A percentile compares a stretch with the other conserved stretches of the same genome.
These are phyloP conservation scores for Mentha longifolia DNA, from an alignment of 257 asterid species.

Conservation along the genomic window DNA sequence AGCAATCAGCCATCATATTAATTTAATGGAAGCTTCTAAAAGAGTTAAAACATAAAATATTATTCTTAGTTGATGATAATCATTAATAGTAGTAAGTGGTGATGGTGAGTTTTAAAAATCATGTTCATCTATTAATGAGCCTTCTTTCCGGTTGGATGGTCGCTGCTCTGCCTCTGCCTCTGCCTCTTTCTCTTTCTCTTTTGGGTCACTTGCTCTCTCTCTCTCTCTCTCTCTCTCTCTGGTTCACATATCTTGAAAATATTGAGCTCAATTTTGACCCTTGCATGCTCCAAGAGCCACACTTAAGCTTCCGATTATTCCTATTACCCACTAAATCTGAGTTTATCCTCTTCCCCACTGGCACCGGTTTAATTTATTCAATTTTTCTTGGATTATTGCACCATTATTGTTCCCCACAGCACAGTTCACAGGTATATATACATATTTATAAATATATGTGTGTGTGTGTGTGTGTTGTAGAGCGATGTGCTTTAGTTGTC, in stretches of 20 bases:
- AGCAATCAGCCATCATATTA: no score
- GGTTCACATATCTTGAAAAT: neutral
- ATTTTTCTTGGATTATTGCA: slow-evolving; percentile 22
- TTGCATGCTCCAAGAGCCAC: slow-evolving; percentile 34
- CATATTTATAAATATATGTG: no score
- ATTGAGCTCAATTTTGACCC: slow-evolving; percentile 32
- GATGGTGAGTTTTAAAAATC: slow-evolving; percentile 6
- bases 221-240: neutral
- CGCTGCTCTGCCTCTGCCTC: no score
- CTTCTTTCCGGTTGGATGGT: no score
- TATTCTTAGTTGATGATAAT: neutral
- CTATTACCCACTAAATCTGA: slow-evolving; percentile 6
- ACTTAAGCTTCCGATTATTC: neutral
- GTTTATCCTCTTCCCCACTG: slow-evolving; percentile 35
- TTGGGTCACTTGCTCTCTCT: neutral
- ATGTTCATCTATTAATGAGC: neutral
- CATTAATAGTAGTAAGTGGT: neutral
- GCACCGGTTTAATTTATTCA: neutral
- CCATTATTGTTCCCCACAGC: neutral
- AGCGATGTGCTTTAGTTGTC: slow-evolving; percentile 6
- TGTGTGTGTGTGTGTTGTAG: slow-evolving; percentile 1
- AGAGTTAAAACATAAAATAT: neutral
- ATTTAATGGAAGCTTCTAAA: neutral
- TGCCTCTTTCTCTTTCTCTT: neutral
- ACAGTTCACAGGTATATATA: slow-evolving; percentile 8